Evolutionary conservation across 2,329 filamentous ascomycete genomes (phyloP).

Genomic region (Exophiala alcalophila): DNA sequence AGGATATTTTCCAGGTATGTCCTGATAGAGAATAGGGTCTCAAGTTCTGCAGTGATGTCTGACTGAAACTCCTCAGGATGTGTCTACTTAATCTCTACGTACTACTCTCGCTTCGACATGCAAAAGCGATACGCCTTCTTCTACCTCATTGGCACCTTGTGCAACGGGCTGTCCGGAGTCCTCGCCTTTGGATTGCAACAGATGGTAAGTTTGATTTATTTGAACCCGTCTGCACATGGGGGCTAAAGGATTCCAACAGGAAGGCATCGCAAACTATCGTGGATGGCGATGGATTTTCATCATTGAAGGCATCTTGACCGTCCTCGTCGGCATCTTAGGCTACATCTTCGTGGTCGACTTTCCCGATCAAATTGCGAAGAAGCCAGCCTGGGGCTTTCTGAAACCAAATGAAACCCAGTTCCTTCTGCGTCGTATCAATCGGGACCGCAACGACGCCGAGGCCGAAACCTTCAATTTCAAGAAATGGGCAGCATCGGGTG

Average conservation of each 20-base stretch:
- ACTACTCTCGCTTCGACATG: slow-evolving; percentile 33
- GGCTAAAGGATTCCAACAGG: not conserved
- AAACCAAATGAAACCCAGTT: slow-evolving; percentile 25
- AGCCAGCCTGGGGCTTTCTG: slow-evolving; percentile 36
- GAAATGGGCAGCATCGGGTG: slow-evolving; percentile 49
- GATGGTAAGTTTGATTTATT: slow-evolving; percentile 25
- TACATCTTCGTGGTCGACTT: slow-evolving; percentile 40
- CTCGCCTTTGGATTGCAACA: slow-evolving; percentile 43
- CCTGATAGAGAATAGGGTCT: not conserved
- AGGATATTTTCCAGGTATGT: slow-evolving; percentile 60
- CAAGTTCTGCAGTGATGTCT: no score
- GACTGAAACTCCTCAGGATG: slow-evolving; percentile 39
- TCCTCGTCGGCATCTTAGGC: slow-evolving; percentile 27
- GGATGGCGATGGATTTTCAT: slow-evolving; percentile 24
- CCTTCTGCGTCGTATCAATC: slow-evolving; percentile 47
- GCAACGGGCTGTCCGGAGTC: slow-evolving; percentile 48
- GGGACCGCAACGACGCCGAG: slow-evolving; percentile 54
- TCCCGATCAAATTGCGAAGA: slow-evolving; percentile 32
- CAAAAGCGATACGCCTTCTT: slow-evolving; percentile 44
- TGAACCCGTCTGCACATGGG: no score
- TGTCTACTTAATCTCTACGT: slow-evolving; percentile 58
- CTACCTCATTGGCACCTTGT: slow-evolving; percentile 48
- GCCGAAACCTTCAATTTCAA: slow-evolving; percentile 47
- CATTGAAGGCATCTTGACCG: slow-evolving; percentile 30
- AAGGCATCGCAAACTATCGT: not conserved